phyloP scores from a whole-genome alignment of 768 basidiomycete genomes.

The Strobilomyces confusus region DNA sequence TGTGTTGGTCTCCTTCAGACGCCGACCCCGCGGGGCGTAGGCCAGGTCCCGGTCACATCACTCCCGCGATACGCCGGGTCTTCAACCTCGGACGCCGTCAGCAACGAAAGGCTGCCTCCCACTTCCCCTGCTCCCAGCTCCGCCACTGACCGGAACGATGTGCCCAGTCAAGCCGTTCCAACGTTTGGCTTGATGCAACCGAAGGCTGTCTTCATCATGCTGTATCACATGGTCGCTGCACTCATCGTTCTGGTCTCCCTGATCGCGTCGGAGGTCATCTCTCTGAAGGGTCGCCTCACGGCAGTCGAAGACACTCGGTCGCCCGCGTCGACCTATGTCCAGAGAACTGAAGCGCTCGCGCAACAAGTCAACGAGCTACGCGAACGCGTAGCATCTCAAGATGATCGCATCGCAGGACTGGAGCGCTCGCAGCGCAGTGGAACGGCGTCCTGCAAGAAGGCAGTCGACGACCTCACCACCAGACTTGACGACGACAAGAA shows the following conservation, averaged over 20 bases:
- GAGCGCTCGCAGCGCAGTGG: conserved; percentile 9
- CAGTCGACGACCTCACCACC: conserved; percentile 10
- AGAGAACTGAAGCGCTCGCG: conserved; percentile 2
- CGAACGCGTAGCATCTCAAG: conserved; percentile 10
- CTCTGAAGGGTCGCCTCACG: conserved; percentile 17
- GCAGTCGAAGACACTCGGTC: conserved; percentile 8
- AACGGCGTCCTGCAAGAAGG: conserved; percentile 1
- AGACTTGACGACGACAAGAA: conserved; percentile 5
- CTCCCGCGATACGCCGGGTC: background rate
- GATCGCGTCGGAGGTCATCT: conserved; percentile 12
- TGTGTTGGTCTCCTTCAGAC: background rate
- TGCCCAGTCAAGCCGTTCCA: background rate
- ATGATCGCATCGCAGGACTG: conserved; percentile 8
- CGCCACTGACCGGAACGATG: background rate
- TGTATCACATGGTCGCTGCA: conserved; percentile 3
- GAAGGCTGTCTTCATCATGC: conserved; percentile 1
- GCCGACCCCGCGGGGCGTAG: background rate
- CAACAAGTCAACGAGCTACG: conserved; percentile 9
- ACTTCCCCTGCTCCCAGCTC: background rate
- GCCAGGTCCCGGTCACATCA: background rate
- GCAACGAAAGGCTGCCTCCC: background rate
- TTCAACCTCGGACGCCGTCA: background rate
- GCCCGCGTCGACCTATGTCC: background rate
- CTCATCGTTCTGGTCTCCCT: conserved; percentile 4
- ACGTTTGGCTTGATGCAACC: conserved; percentile 2